Conservation (phyloP, 2,329 filamentous ascomycete species). For the Diatrype stigma region DNA sequence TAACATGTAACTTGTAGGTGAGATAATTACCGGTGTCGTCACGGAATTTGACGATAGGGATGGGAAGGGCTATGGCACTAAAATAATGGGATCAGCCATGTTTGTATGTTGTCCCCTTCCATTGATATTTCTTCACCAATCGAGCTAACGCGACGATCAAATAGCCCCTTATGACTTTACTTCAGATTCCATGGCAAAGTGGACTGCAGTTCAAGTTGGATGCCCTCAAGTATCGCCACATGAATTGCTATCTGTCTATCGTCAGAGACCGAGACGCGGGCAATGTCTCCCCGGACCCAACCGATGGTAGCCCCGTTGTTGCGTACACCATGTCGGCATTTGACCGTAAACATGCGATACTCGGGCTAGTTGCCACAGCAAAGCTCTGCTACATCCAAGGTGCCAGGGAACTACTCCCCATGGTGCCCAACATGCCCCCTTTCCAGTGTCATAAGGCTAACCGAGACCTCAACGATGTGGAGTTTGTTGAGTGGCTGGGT, state of each 20-base stretch:
- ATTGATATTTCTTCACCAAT: neutral
- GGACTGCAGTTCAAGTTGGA: conserved; percentile 67
- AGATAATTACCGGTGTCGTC: conserved; percentile 50
- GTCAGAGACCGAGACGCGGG: conserved; percentile 71
- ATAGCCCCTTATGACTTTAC: conserved; percentile 58
- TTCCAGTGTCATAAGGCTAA: conserved; percentile 41
- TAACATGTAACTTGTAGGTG: neutral
- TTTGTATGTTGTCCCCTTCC: conserved; percentile 35
- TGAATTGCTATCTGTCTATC: conserved; percentile 66
- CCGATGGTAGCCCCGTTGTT: conserved; percentile 58
- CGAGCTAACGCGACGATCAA: no score
- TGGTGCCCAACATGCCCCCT: conserved; percentile 54
- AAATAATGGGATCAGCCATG: conserved; percentile 74
- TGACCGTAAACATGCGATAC: conserved; percentile 66
- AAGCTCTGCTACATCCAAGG: conserved; percentile 74
- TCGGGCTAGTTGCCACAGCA: conserved; percentile 65
- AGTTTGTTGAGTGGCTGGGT: conserved; percentile 41
- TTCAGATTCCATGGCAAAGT: conserved; percentile 58
- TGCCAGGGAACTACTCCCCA: conserved; percentile 68
- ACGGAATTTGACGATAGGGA: conserved; percentile 76
- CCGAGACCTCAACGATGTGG: conserved; percentile 43
- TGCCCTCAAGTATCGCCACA: conserved; percentile 62
- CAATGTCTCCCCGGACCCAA: conserved; percentile 64
- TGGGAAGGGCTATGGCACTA: conserved; percentile 70
- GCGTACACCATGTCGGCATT: conserved; percentile 65